Conservation (phyloP, 768 basidiomycete genomes). For the Suillus subalutaceus region DNA sequence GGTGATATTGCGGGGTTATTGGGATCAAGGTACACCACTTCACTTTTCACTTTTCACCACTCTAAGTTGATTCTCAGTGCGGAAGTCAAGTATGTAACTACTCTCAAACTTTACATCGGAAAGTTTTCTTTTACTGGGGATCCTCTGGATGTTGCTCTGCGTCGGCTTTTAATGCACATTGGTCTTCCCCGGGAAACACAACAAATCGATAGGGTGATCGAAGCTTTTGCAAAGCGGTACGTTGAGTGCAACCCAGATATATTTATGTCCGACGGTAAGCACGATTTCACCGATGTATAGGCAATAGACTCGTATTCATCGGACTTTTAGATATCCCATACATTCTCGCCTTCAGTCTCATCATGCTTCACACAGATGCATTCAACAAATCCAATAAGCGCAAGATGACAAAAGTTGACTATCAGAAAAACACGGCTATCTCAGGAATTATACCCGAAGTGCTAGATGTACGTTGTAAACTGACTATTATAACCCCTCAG, state of each 20-base stretch:
- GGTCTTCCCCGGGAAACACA: slow-evolving; percentile 95
- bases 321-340: slow-evolving; percentile 80
- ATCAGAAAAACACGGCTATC: slow-evolving; percentile 88
- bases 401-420: slow-evolving; percentile 96
- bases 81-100: slow-evolving; percentile 68
- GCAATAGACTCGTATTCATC: neutral
- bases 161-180: slow-evolving; percentile 88
- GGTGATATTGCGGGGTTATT: slow-evolving; percentile 80
- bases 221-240: slow-evolving; percentile 90
- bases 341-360: slow-evolving; percentile 94
- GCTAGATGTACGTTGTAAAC: slow-evolving; percentile 67
- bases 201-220: slow-evolving; percentile 97
- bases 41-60: slow-evolving; percentile 14
- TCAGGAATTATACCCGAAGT: slow-evolving; percentile 84
- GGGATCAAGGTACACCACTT: slow-evolving; percentile 69
- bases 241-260: slow-evolving; percentile 79
- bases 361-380: slow-evolving; percentile 98
- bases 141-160: slow-evolving; percentile 89
- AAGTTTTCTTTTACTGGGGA: slow-evolving; percentile 79
- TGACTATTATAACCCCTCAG: neutral
- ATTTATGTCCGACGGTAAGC: slow-evolving; percentile 73
- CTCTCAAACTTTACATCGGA: slow-evolving; percentile 71
- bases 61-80: slow-evolving; percentile 46
- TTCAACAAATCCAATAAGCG: slow-evolving; percentile 98
- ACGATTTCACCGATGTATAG: slow-evolving; percentile 16